These are phyloP conservation scores for Wickerhamiella cacticola DNA, from an alignment of 805 yeast genomes.

Conservation along the genomic window DNA sequence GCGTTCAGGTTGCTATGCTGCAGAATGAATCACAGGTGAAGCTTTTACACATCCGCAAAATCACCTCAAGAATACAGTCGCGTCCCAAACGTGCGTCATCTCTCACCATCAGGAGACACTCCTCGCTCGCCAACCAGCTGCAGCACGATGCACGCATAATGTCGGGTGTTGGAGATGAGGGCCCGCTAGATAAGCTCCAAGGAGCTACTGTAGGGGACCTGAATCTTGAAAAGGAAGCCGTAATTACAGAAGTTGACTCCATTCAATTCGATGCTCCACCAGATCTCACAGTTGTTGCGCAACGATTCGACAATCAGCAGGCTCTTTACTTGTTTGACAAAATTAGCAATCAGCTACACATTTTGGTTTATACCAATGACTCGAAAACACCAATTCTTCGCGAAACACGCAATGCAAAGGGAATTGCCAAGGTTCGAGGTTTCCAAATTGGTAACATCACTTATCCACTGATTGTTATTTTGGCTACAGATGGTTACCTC, in stretches of 20 bases:
- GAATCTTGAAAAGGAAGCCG: constrained; percentile 12
- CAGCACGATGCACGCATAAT: constrained; percentile 11
- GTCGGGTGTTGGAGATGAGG: constrained; percentile 10
- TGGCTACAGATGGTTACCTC: neutral
- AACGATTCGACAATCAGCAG: constrained; percentile 8
- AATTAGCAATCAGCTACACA: neutral
- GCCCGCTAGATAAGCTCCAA: neutral
- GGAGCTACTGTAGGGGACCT: neutral
- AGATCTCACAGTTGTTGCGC: neutral
- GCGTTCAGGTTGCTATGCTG: constrained; percentile 47
- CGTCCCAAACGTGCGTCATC: neutral
- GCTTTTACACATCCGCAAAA: constrained; percentile 45
- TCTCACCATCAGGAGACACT: constrained; percentile 8
- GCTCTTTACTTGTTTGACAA: constrained; percentile 8
- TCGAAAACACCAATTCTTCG: neutral
- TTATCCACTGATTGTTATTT: constrained; percentile 4
- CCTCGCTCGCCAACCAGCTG: constrained; percentile 7
- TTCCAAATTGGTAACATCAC: neutral
- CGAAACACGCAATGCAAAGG: neutral
- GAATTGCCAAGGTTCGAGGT: constrained; percentile 5
- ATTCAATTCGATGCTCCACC: neutral
- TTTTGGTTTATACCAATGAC: neutral
- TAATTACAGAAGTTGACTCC: neutral
- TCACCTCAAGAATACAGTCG: constrained; percentile 19
- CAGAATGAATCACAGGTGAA: constrained; percentile 35